Percentiles rank a stretch among this genome's conserved stretches.
phyloP scores from a whole-genome alignment of 495 filamentous ascomycete species.

The Daldinia grandis region DNA sequence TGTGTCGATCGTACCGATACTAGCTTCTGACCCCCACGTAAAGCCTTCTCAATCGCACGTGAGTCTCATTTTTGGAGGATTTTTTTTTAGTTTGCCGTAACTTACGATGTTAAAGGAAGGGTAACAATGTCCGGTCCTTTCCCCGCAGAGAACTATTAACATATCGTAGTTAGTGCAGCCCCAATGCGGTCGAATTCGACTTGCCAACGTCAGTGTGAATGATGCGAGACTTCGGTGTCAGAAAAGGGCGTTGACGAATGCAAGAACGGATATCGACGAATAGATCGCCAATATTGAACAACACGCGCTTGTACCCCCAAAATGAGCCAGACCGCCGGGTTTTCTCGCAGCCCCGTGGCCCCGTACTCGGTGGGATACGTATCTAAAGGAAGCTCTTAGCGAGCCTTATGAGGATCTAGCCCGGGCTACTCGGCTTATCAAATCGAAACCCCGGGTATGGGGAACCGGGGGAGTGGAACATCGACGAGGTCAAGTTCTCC shows the following conservation, averaged over 20 bases:
- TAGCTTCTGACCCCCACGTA: conserved; percentile 36
- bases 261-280: conserved; percentile 21
- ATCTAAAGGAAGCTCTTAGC: conserved; percentile 8
- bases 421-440: conserved; percentile 23
- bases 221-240: conserved; percentile 14
- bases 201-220: not conserved
- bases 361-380: conserved; percentile 13
- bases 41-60: conserved; percentile 23
- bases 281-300: conserved; percentile 18
- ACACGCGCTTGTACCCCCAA: conserved; percentile 23
- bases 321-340: conserved; percentile 30
- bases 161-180: not conserved
- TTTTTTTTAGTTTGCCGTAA: conserved; percentile 9
- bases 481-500: conserved; percentile 15
- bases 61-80: conserved; percentile 17
- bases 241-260: conserved; percentile 2
- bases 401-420: conserved; percentile 8
- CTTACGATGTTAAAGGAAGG: conserved; percentile 21
- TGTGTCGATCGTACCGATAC: conserved; percentile 40
- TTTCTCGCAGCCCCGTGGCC: conserved; percentile 20
- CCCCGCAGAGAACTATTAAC: not conserved
- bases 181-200: not conserved
- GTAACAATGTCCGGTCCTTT: conserved; percentile 7
- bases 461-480: conserved; percentile 19
- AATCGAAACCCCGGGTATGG: conserved; percentile 7